Percentiles rank a stretch among this genome's conserved stretches.
Conservation (phyloP, 257 asterid species). For the Solanum corneliomulleri region DNA sequence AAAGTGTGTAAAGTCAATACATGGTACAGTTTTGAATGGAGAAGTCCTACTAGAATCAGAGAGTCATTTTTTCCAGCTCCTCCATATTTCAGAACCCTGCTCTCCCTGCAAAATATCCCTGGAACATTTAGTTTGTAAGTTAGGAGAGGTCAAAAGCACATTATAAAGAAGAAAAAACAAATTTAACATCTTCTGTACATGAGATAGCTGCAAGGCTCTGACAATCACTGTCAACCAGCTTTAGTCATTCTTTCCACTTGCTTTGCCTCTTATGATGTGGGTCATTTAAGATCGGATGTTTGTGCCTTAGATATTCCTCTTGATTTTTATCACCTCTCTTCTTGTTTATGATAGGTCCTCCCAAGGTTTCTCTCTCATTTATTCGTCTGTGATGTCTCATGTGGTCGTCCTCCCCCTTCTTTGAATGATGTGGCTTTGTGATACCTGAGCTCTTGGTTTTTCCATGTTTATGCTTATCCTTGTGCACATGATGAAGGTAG, state of each 20-base stretch:
- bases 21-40: conserved; percentile 1
- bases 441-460: conserved; percentile 30
- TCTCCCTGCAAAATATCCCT: not conserved
- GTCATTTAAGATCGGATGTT: conserved; percentile 3
- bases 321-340: conserved; percentile 3
- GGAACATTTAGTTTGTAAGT: not conserved
- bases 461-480: conserved; percentile 57
- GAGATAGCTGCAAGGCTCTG: not conserved
- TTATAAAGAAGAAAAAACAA: not conserved
- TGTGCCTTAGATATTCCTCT: conserved; percentile 14
- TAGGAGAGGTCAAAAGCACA: not conserved
- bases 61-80: not conserved
- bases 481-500: conserved; percentile 66
- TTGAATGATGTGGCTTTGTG: conserved; percentile 12
- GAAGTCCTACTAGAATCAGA: not conserved
- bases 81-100: not conserved
- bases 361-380: conserved; percentile 22
- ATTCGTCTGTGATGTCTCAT: conserved; percentile 25
- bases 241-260: conserved; percentile 8
- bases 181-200: not conserved
- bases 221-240: not conserved
- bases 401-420: conserved; percentile 19
- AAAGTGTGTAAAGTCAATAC: not conserved
- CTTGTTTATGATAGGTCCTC: conserved; percentile 4
- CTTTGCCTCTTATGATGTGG: not conserved